Percentiles rank a stretch among this genome's conserved stretches.
Conservation (phyloP, 257 asterid species). For the Lithospermum erythrorhizon region DNA sequence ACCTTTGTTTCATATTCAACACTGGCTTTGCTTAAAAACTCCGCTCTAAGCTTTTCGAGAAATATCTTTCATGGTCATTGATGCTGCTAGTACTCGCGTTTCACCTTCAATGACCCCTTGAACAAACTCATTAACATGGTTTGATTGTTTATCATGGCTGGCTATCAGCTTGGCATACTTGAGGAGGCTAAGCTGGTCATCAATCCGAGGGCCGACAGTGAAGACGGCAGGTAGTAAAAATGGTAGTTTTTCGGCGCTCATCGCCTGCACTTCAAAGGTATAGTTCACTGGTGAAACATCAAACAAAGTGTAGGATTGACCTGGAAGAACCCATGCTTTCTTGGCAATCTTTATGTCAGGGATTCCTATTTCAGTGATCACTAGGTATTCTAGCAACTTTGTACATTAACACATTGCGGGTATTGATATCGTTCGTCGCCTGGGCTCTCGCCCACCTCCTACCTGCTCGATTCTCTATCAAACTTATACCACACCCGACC, state of each 20-base stretch:
- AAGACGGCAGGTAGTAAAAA: not conserved
- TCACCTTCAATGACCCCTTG: slow-evolving; percentile 2
- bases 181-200: not conserved
- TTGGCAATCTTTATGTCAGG: slow-evolving; percentile 1
- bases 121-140: slow-evolving; percentile 1
- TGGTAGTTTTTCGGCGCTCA: slow-evolving; percentile 1
- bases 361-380: slow-evolving; percentile 1
- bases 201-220: slow-evolving; percentile 1
- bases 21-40: slow-evolving; percentile 3
- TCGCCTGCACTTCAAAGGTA: slow-evolving; percentile 3
- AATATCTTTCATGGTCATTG: not conserved
- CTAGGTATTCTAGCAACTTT: slow-evolving; percentile 3
- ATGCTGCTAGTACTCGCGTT: slow-evolving; percentile 1
- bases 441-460: too few relatives aligned
- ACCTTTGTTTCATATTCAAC: slow-evolving; percentile 3
- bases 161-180: slow-evolving; percentile 1
- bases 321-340: slow-evolving; percentile 4
- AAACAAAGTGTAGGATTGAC: slow-evolving; percentile 1
- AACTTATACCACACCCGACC: too few relatives aligned
- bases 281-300: slow-evolving; percentile 5
- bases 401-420: too few relatives aligned
- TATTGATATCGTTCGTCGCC: too few relatives aligned
- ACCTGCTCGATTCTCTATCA: too few relatives aligned
- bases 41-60: slow-evolving; percentile 1
- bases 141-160: not conserved